A percentile compares a stretch with the other conserved stretches of the same genome.
Conservation (phyloP, 106 monocot genomes). For the Narthecium ossifragum region DNA sequence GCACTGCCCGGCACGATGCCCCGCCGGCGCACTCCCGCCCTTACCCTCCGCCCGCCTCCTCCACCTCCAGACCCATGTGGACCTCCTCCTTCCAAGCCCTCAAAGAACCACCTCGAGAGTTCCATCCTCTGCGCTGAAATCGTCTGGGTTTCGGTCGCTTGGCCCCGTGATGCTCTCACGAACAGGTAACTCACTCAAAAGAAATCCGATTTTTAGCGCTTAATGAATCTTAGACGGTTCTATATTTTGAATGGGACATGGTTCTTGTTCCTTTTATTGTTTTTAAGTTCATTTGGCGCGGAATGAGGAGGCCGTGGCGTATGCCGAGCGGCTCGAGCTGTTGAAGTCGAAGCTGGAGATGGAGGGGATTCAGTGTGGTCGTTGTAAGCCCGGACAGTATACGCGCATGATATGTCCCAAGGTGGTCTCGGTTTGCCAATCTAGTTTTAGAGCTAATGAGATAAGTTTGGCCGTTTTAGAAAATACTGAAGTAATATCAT, state of each 20-base stretch:
- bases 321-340: constrained; percentile 6
- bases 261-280: background rate
- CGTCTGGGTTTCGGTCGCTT: background rate
- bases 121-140: background rate
- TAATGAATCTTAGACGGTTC: background rate
- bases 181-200: constrained; percentile 2
- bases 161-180: background rate
- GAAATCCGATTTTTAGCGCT: too few species aligned
- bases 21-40: constrained; percentile 2
- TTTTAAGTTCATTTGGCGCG: constrained; percentile 9
- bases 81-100: background rate
- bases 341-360: constrained; percentile 31
- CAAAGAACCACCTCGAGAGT: background rate
- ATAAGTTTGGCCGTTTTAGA: background rate
- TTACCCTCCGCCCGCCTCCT: constrained; percentile 6
- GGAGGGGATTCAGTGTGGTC: constrained; percentile 28
- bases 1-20: background rate
- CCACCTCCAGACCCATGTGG: constrained; percentile 9
- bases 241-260: background rate
- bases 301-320: constrained; percentile 8
- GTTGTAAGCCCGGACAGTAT: constrained; percentile 29
- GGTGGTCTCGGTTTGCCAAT: constrained; percentile 17
- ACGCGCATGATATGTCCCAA: constrained; percentile 34
- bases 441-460: background rate
- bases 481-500: background rate